Conservation (phyloP, 2,329 filamentous ascomycete genomes). For the Colletotrichum nymphaeae region DNA sequence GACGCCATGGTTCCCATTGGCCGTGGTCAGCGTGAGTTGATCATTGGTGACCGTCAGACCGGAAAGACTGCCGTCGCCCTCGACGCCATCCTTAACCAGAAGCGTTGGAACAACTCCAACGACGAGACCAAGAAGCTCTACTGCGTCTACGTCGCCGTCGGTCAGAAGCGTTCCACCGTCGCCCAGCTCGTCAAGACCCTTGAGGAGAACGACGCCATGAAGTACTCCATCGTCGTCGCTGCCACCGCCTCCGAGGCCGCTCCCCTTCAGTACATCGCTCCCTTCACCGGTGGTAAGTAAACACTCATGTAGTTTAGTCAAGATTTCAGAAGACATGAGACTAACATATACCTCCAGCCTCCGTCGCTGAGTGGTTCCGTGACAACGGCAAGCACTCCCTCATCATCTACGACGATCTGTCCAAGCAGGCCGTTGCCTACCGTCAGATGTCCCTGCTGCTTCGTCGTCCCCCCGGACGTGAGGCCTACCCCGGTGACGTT, state of each 20-base stretch:
- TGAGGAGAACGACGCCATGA: conserved; percentile 99
- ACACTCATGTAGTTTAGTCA: neutral
- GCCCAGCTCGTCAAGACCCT: conserved; percentile 99
- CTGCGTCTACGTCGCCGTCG: conserved; percentile 98
- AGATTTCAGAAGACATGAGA: neutral
- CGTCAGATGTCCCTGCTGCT: conserved; percentile 99
- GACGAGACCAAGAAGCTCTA: conserved; percentile 99
- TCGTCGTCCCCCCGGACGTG: conserved; percentile 97
- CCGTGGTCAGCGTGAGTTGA: conserved; percentile 99
- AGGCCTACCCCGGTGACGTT: conserved; percentile 98
- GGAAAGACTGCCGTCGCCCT: conserved; percentile 99
- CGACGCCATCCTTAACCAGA: conserved; percentile 99
- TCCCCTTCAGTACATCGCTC: conserved; percentile 92
- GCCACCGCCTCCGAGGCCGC: conserved; percentile 98
- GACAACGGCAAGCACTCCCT: conserved; percentile 90
- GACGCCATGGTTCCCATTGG: conserved; percentile 99
- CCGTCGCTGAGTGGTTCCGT: conserved; percentile 79
- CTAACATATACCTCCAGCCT: conserved; percentile 40
- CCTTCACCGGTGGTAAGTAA: conserved; percentile 77
- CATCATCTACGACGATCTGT: conserved; percentile 93
- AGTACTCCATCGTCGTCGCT: conserved; percentile 94
- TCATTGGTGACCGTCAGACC: conserved; percentile 99
- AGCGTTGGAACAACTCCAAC: conserved; percentile 89
- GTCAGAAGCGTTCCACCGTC: conserved; percentile 99
- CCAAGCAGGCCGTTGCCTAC: conserved; percentile 97